phyloP scores from a whole-genome alignment of 2,329 filamentous ascomycete species.

The Phialemoniopsis sp. region DNA sequence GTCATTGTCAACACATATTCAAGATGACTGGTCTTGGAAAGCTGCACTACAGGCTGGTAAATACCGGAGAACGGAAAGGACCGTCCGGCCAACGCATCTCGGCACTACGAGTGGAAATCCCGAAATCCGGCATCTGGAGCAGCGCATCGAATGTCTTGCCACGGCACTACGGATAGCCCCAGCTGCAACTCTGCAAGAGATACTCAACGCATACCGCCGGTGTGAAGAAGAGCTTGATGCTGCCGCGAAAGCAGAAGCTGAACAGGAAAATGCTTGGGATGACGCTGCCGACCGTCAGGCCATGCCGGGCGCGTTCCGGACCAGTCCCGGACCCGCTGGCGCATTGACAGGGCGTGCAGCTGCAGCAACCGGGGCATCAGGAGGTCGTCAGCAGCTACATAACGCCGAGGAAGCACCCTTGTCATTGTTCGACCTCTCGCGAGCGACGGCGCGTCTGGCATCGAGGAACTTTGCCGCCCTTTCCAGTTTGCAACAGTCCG shows the following conservation, averaged over 20 bases:
- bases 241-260: constrained; percentile 61
- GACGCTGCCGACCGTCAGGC: constrained; percentile 58
- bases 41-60: constrained; percentile 76
- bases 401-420: constrained; percentile 54
- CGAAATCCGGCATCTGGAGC: constrained; percentile 69
- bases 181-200: constrained; percentile 64
- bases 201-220: constrained; percentile 69
- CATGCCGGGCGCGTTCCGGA: constrained; percentile 51
- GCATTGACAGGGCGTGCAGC: neutral
- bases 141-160: constrained; percentile 75
- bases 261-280: constrained; percentile 68
- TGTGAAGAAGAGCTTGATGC: constrained; percentile 75
- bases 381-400: constrained; percentile 7
- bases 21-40: constrained; percentile 71
- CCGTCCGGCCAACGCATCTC: constrained; percentile 53
- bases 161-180: constrained; percentile 73
- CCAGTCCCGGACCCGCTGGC: neutral
- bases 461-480: constrained; percentile 54
- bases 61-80: constrained; percentile 55
- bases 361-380: neutral
- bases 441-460: constrained; percentile 55
- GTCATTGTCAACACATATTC: neutral
- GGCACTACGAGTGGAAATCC: constrained; percentile 56
- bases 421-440: constrained; percentile 61
- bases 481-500: constrained; percentile 42